These are phyloP conservation scores for Camelina laxa DNA, from an alignment of 345 rosid species.

Conservation along the genomic window DNA sequence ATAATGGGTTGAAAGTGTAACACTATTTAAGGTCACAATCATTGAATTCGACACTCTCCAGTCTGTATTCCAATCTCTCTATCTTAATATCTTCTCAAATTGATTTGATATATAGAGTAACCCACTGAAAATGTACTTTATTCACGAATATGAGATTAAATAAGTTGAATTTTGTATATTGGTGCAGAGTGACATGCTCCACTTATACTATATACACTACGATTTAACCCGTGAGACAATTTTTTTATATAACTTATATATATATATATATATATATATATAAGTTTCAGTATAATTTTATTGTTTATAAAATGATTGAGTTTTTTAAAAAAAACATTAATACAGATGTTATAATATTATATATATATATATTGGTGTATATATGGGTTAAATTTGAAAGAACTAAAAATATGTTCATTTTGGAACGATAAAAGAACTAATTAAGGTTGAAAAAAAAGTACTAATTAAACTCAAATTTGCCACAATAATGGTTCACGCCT, in stretches of 20 bases:
- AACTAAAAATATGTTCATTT: too few species aligned
- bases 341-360: too few species aligned
- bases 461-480: too few species aligned
- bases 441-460: too few species aligned
- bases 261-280: too few species aligned
- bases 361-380: too few species aligned
- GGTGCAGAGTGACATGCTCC: slow-evolving; percentile 10
- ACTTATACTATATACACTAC: background rate
- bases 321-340: too few species aligned
- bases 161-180: background rate
- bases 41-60: slow-evolving; percentile 2
- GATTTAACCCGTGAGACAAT: background rate
- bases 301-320: too few species aligned
- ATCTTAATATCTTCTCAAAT: background rate
- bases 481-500: too few species aligned
- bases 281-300: too few species aligned
- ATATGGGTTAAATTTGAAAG: too few species aligned
- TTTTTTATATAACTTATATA: background rate
- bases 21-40: slow-evolving; percentile 24
- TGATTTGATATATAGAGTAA: background rate
- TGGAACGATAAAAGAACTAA: too few species aligned
- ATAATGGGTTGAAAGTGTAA: slow-evolving; percentile 1
- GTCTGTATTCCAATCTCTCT: slow-evolving; percentile 29
- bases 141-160: background rate
- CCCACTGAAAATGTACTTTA: slow-evolving; percentile 15